Evolutionary conservation across 768 basidiomycete species (phyloP).

Genomic region (Suillus occidentalis): DNA sequence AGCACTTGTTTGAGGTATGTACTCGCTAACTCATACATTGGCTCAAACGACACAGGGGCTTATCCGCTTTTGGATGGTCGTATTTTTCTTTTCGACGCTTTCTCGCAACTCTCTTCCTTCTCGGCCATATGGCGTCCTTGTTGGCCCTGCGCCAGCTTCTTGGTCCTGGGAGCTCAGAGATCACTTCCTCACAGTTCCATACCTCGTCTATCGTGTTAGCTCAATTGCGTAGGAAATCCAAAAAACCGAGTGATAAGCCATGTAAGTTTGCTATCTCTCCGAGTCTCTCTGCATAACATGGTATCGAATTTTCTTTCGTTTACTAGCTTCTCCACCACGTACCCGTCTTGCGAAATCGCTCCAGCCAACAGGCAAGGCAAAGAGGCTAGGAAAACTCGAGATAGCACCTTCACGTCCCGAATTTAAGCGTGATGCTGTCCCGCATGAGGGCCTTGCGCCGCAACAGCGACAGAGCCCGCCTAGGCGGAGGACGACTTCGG

Average conservation of each 20-base stretch:
- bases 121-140: background rate
- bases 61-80: background rate
- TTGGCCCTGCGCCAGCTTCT: background rate
- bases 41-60: too few relatives aligned
- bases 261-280: background rate
- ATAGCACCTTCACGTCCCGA: conserved; percentile 21
- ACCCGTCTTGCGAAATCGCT: conserved; percentile 29
- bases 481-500: background rate
- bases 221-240: conserved; percentile 1
- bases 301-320: background rate
- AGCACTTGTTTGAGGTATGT: too few relatives aligned
- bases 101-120: background rate
- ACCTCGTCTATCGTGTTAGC: background rate
- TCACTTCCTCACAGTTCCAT: background rate
- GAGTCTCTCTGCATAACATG: background rate
- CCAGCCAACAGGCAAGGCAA: conserved; percentile 26
- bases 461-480: background rate
- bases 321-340: background rate
- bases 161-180: background rate
- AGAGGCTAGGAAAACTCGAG: conserved; percentile 27
- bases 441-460: conserved; percentile 19
- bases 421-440: conserved; percentile 18
- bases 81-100: background rate
- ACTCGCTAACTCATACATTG: too few relatives aligned
- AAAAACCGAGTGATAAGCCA: background rate